Conservation (phyloP, 805 yeast species). For the Candida ficus region DNA sequence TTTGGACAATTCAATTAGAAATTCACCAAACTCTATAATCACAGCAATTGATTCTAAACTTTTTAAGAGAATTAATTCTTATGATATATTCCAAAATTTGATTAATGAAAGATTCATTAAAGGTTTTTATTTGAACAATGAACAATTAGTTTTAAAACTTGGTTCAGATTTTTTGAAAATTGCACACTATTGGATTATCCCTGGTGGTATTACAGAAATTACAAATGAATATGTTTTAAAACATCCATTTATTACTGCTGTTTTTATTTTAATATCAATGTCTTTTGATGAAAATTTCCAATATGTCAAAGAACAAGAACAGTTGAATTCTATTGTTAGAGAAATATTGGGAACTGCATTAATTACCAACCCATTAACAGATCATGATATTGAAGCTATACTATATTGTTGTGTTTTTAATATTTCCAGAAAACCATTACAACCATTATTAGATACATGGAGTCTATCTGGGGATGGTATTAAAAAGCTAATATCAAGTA, state of each 20-base stretch:
- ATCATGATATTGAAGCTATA: slow-evolving; percentile 57
- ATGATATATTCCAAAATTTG: slow-evolving; percentile 27
- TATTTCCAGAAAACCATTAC: slow-evolving; percentile 48
- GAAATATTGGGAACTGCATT: slow-evolving; percentile 44
- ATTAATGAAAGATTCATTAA: slow-evolving; percentile 39
- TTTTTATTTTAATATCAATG: slow-evolving; percentile 49
- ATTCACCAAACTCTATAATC: slow-evolving; percentile 34
- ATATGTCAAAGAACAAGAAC: slow-evolving; percentile 42
- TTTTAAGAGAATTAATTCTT: slow-evolving; percentile 28
- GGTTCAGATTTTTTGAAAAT: slow-evolving; percentile 44
- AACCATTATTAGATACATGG: slow-evolving; percentile 48
- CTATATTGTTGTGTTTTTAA: slow-evolving; percentile 50
- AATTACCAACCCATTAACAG: slow-evolving; percentile 47
- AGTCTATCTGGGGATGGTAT: slow-evolving; percentile 47
- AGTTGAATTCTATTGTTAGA: slow-evolving; percentile 43
- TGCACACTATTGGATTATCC: slow-evolving; percentile 58
- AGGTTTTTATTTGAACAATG: slow-evolving; percentile 39
- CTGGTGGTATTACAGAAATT: slow-evolving; percentile 51
- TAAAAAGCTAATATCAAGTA: slow-evolving; percentile 41
- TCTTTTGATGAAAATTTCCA: slow-evolving; percentile 48
- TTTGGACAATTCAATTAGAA: slow-evolving; percentile 22
- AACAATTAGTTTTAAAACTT: slow-evolving; percentile 37
- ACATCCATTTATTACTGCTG: slow-evolving; percentile 52
- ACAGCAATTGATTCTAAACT: slow-evolving; percentile 34
- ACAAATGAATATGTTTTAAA: slow-evolving; percentile 39